Base-by-base conservation (phyloP, 2,329 filamentous ascomycete genomes). In the Furcasterigmium furcatum region DNA sequence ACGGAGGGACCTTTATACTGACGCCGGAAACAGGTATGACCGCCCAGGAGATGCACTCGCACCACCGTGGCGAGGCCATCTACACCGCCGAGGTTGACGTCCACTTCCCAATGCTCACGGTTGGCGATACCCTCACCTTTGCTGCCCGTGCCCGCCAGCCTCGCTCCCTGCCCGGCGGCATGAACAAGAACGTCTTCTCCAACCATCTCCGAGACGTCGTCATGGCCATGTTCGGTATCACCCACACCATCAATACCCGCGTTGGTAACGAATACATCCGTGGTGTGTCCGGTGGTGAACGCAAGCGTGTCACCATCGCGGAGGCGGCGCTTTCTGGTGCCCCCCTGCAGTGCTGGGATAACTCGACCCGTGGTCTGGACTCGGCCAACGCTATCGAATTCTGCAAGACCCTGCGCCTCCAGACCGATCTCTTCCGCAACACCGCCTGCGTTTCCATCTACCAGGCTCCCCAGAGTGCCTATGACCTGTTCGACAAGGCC, bases 71-170 rank as follows among this genome's bases (percentile, higher is more conserved):
- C 53, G 89, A 95, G 66, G 87, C 87, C 50, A 91, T 94, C 62
- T 94, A 94, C 67, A 91, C 87, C 0, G 87, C 87, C 48, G 88
- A 94, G 63, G 84, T 88, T 29, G 90, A 95, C 60, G 84, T 87
- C 5, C 87, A 91, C 65, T 91, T 91, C 58, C 86, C 87, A 12
- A 79, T 84, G 67, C 67, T 94, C 56, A 84, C 80, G 2, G 88
- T 92, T 36, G 87, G 87, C 43, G 85, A 92, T 56, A 94, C 88
- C 2, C 74, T 92, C 39, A 84, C 81, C 45, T 92, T 92, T 51
- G 88, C 88, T 16, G 87, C 88, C 4, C 73, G 80, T 16, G 85
- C 87, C 6, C 77, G 85, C 46, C 79, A 84, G 41, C 84, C 85
- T 3, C 77, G 79, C 35, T 56, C 76, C 25, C 73, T 84, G 3